Evolutionary conservation across 2,329 filamentous ascomycete genomes (phyloP).

Genomic region (Fusarium kyushuense): DNA sequence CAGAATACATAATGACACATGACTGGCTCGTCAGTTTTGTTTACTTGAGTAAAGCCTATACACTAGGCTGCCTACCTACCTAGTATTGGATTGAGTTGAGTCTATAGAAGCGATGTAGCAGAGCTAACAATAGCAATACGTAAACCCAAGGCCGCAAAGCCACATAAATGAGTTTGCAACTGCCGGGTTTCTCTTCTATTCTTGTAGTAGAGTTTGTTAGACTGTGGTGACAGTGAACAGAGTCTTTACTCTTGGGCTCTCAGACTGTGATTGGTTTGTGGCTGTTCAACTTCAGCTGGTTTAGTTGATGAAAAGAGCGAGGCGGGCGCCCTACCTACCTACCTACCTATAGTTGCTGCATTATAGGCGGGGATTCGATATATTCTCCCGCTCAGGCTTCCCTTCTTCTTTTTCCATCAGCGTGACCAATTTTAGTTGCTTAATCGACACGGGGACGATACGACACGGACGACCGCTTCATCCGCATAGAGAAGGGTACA

Average conservation of each 20-base stretch:
- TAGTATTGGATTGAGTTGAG: slow-evolving; percentile 19
- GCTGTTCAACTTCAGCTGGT: slow-evolving; percentile 8
- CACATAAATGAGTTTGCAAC: background rate
- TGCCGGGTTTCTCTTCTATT: background rate
- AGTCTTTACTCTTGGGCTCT: background rate
- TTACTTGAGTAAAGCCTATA: background rate
- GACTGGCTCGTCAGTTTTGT: slow-evolving; percentile 9
- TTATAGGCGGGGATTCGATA: slow-evolving; percentile 21
- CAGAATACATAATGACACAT: background rate
- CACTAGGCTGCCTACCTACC: background rate
- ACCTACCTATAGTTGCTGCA: slow-evolving; percentile 14
- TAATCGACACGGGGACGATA: slow-evolving; percentile 5
- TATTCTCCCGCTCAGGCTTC: slow-evolving; percentile 1
- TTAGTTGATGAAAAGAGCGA: slow-evolving; percentile 15
- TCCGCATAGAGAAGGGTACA: background rate
- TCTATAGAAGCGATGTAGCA: background rate
- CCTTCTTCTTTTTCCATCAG: slow-evolving; percentile 10
- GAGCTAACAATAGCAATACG: slow-evolving; percentile 5
- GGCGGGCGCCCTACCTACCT: slow-evolving; percentile 7
- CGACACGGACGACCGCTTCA: background rate
- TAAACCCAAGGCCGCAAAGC: background rate
- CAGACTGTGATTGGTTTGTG: slow-evolving; percentile 11
- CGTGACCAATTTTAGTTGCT: slow-evolving; percentile 9
- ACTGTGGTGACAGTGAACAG: slow-evolving; percentile 3
- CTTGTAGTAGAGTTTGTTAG: too few relatives aligned